Evolutionary conservation across 805 yeast species (phyloP).

Genomic region (Kodamaea kakaduensis): DNA sequence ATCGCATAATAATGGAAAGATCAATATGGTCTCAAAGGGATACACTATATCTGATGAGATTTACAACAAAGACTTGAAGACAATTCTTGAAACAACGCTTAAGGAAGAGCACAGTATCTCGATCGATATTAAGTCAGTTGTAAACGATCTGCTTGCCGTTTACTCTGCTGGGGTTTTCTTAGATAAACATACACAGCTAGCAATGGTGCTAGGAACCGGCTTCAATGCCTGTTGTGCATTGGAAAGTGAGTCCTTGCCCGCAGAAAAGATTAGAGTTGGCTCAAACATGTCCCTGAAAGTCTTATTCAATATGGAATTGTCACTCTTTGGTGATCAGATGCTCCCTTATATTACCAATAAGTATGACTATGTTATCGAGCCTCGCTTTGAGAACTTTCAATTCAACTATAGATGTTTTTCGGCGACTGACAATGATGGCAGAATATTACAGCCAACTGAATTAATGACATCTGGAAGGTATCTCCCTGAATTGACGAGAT

Average conservation of each 20-base stretch:
- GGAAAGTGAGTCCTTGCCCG: slow-evolving; percentile 15
- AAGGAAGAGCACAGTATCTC: slow-evolving; percentile 17
- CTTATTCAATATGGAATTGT: slow-evolving; percentile 52
- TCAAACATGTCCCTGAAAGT: slow-evolving; percentile 10
- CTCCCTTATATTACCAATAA: slow-evolving; percentile 30
- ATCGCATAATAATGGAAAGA: slow-evolving; percentile 40
- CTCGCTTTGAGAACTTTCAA: slow-evolving; percentile 21
- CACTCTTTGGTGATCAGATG: slow-evolving; percentile 47
- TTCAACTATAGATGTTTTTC: slow-evolving; percentile 28
- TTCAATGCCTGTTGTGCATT: slow-evolving; percentile 49
- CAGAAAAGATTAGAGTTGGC: slow-evolving; percentile 10
- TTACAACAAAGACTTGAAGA: slow-evolving; percentile 37
- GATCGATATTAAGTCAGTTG: slow-evolving; percentile 41
- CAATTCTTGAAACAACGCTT: slow-evolving; percentile 36
- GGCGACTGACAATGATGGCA: slow-evolving; percentile 21
- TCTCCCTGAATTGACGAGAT: slow-evolving; percentile 49
- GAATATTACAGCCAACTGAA: slow-evolving; percentile 54
- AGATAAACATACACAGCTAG: slow-evolving; percentile 37
- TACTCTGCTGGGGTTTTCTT: slow-evolving; percentile 49
- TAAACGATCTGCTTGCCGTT: slow-evolving; percentile 68
- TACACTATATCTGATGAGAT: slow-evolving; percentile 44
- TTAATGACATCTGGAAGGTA: slow-evolving; percentile 53
- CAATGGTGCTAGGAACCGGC: slow-evolving; percentile 69
- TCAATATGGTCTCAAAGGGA: slow-evolving; percentile 60
- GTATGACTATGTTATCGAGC: slow-evolving; percentile 38